Evolutionary conservation across 2,329 filamentous ascomycete species (phyloP), one percentile per base, ranked within the genome.

Genomic region (Phialemonium atrogriseum): DNA sequence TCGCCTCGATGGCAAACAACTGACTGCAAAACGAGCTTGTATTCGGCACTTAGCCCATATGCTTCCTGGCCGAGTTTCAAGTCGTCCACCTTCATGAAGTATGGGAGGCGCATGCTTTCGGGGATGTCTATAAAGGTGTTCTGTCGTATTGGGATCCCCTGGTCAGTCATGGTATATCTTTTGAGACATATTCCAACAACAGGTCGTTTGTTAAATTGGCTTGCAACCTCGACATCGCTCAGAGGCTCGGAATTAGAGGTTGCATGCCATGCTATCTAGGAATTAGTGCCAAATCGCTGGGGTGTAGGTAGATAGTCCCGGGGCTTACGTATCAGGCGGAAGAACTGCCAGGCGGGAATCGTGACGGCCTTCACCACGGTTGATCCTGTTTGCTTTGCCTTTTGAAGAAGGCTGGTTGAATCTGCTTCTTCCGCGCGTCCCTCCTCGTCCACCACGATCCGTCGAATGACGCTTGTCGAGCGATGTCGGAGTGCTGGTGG

Each of bases 321-420:
- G n/a, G n/a, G n/a, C 82, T 60, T 63, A 87, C 83, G 88, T 46
- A 95, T 86, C 16, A 96, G 64, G 48, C 84, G 86, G 59, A 95
- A 96, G 50, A 96, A 94, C 49, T 95, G 89, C 87, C 88, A 96
- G 2, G 91, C 91, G 22, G 89, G 89, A 64, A 96, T 94, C 36
- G 89, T 80, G 10, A 96, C 83, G 47, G 94, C 88, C 50, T 89
- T 94, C 44, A 61, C 66, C 35, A 68, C 64, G 2, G 61, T 66
- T 10, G 69, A 71, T 44, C 64, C 55, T 50, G 67, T 51, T 44
- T 52, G 54, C 47, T 62, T 55, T 43, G 58, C 52, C 53, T 62
- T 60, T 39, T 62, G 58, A 24, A 64, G 51, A 18, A 68, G 48
- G 10, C 52, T 60, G 11, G 52, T 48, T 10, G 59, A 52, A 16